Evolutionary conservation across 176 grass and related monocot genomes (phyloP), one percentile per base, ranked within the genome.

Genomic region (Oryza glumipatula): DNA sequence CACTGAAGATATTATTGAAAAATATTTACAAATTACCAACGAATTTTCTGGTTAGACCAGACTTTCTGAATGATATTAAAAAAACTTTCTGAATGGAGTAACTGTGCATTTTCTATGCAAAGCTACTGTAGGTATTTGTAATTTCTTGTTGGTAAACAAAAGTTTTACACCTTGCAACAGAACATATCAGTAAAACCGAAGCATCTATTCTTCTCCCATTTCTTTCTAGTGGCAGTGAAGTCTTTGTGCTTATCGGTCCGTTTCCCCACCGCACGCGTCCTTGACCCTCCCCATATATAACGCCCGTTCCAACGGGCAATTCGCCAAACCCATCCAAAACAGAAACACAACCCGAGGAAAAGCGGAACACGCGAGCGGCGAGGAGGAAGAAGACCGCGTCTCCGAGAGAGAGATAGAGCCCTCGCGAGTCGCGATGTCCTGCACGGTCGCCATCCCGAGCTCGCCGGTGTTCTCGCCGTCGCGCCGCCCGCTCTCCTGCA

Each of bases 381-480:
- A 19, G 58, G 15, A 73, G 4, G 7, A 26, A 1, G 0, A 32
- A 47, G 69, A 64, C 63, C 54, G 51, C 48, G 38, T 84, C 61
- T 47, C 22, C 19, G 9, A 63, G 58, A 63, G 58, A 9, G 56
- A 22, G 56, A 3, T 0, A 61, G 56, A 61, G 52, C 33, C 79
- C 54, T 22, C 64, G 68, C 26, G 38, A 99, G 44, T 22, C 64
- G 68, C 26, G 38, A 99, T 99, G 97, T 87, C 97, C 36, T 98
- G 96, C 86, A 86, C 94, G 24, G 88, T 99, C n/a, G 92, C 90
- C 11, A 92, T 99, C 73, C 91, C 94, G 32, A 99, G 83, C 82
- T 94, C 97, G 46, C 97, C 97, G 49, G 91, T 91, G 7, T 99
- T 99, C 92, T 99, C 97, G 1, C 92, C 97, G 8, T 96, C 97